Evolutionary conservation across 2,329 filamentous ascomycete species (phyloP).

Genomic region (Diaporthe citri): DNA sequence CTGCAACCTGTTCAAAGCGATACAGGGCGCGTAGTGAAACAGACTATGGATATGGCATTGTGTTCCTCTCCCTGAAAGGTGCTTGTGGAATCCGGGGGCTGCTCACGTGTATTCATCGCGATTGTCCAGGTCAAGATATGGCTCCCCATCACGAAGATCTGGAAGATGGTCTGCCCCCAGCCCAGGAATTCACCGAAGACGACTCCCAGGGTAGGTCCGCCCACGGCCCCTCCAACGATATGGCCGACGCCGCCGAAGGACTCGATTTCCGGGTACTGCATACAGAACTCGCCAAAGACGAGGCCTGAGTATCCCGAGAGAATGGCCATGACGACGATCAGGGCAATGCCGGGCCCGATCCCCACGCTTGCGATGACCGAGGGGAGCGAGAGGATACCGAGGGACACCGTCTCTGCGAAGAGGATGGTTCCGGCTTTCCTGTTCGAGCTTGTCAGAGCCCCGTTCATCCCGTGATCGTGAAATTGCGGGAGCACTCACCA

Average conservation of each 20-base stretch:
- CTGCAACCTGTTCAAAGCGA: background rate
- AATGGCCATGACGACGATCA: conserved; percentile 75
- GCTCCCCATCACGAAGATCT: conserved; percentile 77
- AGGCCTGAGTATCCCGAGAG: conserved; percentile 75
- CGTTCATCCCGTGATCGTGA: background rate
- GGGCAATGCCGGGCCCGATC: conserved; percentile 77
- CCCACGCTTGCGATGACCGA: conserved; percentile 80
- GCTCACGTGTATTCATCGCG: conserved; percentile 68
- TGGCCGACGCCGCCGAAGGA: conserved; percentile 76
- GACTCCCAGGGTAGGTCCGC: conserved; percentile 56
- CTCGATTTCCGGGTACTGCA: conserved; percentile 75
- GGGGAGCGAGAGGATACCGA: conserved; percentile 77
- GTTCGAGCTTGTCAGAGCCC: conserved; percentile 4
- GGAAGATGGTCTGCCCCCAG: conserved; percentile 69
- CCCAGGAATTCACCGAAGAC: conserved; percentile 71
- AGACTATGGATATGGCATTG: too few species aligned
- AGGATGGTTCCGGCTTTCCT: conserved; percentile 60
- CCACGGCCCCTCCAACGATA: conserved; percentile 61
- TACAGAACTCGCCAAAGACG: conserved; percentile 75
- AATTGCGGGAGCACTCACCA: conserved; percentile 32
- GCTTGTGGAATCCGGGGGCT: too few species aligned
- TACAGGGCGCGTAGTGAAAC: background rate
- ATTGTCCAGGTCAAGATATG: conserved; percentile 78
- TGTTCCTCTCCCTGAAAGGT: background rate
- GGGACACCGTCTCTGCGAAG: conserved; percentile 59